phyloP scores from a whole-genome alignment of 306 rosid species.

The Potentilla sterilis region DNA sequence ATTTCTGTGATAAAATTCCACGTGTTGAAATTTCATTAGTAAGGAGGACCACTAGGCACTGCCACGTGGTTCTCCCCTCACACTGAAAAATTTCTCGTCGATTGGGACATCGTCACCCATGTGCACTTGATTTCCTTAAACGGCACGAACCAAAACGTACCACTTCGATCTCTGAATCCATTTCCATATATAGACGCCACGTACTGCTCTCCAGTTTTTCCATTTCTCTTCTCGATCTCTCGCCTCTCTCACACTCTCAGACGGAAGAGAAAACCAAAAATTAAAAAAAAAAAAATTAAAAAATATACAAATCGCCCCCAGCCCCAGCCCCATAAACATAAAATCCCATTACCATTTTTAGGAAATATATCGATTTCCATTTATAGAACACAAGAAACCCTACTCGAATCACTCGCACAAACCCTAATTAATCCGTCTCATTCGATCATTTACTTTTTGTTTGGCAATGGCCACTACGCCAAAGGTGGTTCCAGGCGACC shows the following conservation, averaged over 20 bases:
- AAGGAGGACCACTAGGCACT: too few relatives aligned
- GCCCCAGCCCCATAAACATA: background rate
- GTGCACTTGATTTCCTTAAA: constrained; percentile 12
- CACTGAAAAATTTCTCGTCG: too few relatives aligned
- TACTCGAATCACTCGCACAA: constrained; percentile 9
- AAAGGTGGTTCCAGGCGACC: too few relatives aligned
- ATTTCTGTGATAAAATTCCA: too few relatives aligned
- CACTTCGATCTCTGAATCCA: constrained; percentile 4
- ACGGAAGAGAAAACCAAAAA: background rate
- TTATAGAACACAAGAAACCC: constrained; percentile 18
- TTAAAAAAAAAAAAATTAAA: background rate
- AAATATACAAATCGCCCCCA: background rate
- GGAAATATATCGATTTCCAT: background rate
- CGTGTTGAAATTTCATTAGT: too few relatives aligned
- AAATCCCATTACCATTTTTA: background rate
- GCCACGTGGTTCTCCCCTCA: too few relatives aligned
- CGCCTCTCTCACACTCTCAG: background rate
- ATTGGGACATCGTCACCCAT: constrained; percentile 22
- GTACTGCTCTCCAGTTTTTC: background rate
- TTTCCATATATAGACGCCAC: background rate
- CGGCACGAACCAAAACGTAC: constrained; percentile 13
- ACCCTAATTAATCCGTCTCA: constrained; percentile 4
- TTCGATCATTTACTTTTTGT: background rate
- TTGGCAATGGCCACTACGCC: too few relatives aligned
- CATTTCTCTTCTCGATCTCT: background rate